Evolutionary conservation across 768 basidiomycete species (phyloP).

Genomic region (Cystofilobasidium macerans): DNA sequence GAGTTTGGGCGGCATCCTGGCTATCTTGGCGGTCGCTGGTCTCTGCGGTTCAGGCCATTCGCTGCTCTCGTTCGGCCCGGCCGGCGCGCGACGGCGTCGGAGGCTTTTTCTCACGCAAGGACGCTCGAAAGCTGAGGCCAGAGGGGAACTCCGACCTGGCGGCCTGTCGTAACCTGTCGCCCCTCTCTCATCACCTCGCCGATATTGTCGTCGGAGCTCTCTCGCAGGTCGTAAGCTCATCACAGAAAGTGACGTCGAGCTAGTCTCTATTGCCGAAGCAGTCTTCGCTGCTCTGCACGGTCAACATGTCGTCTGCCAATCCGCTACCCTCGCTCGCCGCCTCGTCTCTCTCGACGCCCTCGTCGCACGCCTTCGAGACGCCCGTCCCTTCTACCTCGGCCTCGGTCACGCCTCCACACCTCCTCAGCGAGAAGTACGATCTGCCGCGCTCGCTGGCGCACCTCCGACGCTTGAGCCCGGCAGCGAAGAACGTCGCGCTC

Average conservation of each 20-base stretch:
- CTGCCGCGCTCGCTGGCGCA: constrained; percentile 45
- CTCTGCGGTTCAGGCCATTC: too few relatives aligned
- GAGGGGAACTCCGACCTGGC: too few relatives aligned
- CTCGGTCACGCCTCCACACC: background rate
- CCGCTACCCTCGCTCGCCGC: constrained; percentile 12
- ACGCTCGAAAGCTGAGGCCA: too few relatives aligned
- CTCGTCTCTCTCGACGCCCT: constrained; percentile 21
- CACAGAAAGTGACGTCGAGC: too few relatives aligned
- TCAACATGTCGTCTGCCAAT: background rate
- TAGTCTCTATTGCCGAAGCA: too few relatives aligned
- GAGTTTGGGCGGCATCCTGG: background rate
- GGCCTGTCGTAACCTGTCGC: too few relatives aligned
- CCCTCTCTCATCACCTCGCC: too few relatives aligned
- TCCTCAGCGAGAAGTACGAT: constrained; percentile 13
- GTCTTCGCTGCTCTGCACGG: background rate
- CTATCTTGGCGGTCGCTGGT: background rate
- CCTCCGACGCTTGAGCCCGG: constrained; percentile 2
- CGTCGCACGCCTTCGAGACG: constrained; percentile 10
- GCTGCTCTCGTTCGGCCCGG: background rate
- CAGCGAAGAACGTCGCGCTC: constrained; percentile 49
- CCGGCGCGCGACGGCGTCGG: background rate
- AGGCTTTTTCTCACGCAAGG: too few relatives aligned
- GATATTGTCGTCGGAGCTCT: too few relatives aligned
- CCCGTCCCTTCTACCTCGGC: background rate
- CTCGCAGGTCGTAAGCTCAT: too few relatives aligned